A percentile compares a stretch with the other conserved stretches of the same genome.
phyloP scores from a whole-genome alignment of 331 rosid genomes.

The Malus hybrid region DNA sequence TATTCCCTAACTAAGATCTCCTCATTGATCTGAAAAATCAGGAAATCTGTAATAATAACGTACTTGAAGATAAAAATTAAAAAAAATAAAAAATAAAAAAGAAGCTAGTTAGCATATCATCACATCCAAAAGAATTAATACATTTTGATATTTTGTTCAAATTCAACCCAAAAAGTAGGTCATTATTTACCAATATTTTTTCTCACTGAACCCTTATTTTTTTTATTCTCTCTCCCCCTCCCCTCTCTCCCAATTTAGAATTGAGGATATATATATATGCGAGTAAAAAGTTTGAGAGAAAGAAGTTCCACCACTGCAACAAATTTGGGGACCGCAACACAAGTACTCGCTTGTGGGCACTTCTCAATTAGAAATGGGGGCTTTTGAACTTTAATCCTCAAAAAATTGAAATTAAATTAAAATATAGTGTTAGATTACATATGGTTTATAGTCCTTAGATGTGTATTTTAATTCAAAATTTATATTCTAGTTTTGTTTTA shows the following conservation, averaged over 20 bases:
- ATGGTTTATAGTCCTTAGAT: no score
- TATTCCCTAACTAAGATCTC: not conserved
- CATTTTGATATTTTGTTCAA: not conserved
- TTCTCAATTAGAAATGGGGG: not conserved
- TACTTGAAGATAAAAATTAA: not conserved
- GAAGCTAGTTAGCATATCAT: not conserved
- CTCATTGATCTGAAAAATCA: not conserved
- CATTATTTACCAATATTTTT: not conserved
- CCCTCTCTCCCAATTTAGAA: not conserved
- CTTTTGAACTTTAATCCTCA: no score
- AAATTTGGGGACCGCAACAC: not conserved
- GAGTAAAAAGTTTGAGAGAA: not conserved
- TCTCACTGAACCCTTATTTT: not conserved
- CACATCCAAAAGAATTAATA: not conserved
- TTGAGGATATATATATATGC: not conserved
- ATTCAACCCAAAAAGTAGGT: not conserved
- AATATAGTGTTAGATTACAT: no score
- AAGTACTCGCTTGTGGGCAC: not conserved
- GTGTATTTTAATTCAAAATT: no score
- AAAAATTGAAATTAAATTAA: no score
- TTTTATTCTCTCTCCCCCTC: not conserved
- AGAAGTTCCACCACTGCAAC: not conserved
- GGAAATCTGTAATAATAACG: not conserved
- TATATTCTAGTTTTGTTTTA: no score
- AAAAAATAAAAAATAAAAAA: not conserved